Evolutionary conservation across 306 rosid species (phyloP).

Genomic region (Pyrus bretschneideri): DNA sequence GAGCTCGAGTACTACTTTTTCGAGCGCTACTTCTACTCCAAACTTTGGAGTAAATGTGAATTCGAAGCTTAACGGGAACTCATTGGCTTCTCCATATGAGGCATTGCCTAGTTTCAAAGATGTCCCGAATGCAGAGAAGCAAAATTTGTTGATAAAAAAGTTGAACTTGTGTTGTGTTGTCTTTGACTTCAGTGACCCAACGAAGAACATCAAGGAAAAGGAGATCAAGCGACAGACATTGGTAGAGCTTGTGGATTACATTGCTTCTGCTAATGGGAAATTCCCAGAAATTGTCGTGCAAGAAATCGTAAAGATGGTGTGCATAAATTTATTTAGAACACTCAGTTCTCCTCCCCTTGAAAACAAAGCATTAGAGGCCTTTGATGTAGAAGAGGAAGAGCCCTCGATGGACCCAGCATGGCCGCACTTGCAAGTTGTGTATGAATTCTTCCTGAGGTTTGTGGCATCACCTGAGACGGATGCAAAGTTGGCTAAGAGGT

Average conservation of each 20-base stretch:
- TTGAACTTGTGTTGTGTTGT: slow-evolving; percentile 71
- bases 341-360: slow-evolving; percentile 72
- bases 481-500: slow-evolving; percentile 93
- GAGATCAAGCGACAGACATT: slow-evolving; percentile 86
- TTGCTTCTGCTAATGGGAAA: slow-evolving; percentile 73
- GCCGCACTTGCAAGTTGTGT: slow-evolving; percentile 85
- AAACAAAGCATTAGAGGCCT: slow-evolving; percentile 71
- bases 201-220: slow-evolving; percentile 71
- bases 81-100: slow-evolving; percentile 46
- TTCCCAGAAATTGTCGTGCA: slow-evolving; percentile 74
- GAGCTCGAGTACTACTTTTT: slow-evolving; percentile 35
- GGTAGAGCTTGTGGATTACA: slow-evolving; percentile 84
- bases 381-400: slow-evolving; percentile 88
- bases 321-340: slow-evolving; percentile 71
- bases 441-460: slow-evolving; percentile 81
- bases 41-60: slow-evolving; percentile 46
- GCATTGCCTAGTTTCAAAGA: slow-evolving; percentile 83
- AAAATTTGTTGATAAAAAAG: slow-evolving; percentile 67
- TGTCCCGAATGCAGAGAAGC: slow-evolving; percentile 86
- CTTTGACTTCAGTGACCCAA: slow-evolving; percentile 77
- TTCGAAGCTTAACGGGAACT: slow-evolving; percentile 67
- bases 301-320: slow-evolving; percentile 74
- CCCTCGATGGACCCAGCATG: slow-evolving; percentile 98
- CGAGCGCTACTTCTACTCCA: slow-evolving; percentile 44
- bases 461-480: slow-evolving; percentile 92